A percentile compares a stretch with the other conserved stretches of the same genome.
phyloP scores from a whole-genome alignment of 2,329 filamentous ascomycete species.

The Penicillium sp. region DNA sequence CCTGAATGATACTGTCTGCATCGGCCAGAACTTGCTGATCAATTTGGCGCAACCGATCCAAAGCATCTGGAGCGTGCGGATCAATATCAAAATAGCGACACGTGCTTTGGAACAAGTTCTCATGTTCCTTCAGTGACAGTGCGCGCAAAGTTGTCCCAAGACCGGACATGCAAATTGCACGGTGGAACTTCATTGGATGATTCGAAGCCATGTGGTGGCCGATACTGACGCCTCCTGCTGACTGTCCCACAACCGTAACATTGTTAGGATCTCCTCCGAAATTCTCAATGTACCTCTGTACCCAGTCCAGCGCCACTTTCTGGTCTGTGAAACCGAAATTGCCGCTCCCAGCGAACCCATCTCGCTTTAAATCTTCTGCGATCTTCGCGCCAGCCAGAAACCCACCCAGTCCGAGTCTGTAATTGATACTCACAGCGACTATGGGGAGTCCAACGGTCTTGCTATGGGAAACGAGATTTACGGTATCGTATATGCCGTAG shows the following conservation, averaged over 20 bases:
- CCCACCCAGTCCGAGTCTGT: conserved; percentile 8
- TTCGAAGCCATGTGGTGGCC: conserved; percentile 12
- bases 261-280: conserved; percentile 11
- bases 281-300: conserved; percentile 7
- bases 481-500: conserved; percentile 13
- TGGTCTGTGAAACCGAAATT: conserved; percentile 16
- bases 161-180: conserved; percentile 16
- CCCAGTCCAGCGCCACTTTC: conserved; percentile 9
- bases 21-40: conserved; percentile 10
- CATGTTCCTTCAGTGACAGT: conserved; percentile 1
- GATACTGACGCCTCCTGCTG: conserved; percentile 11
- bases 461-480: conserved; percentile 12
- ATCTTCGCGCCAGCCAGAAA: conserved; percentile 12
- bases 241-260: conserved; percentile 9
- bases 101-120: conserved; percentile 1
- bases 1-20: conserved; percentile 12
- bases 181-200: conserved; percentile 12
- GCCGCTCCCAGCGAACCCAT: conserved; percentile 10
- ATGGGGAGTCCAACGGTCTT: conserved; percentile 2
- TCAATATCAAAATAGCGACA: conserved; percentile 12
- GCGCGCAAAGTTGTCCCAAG: conserved; percentile 7
- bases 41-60: conserved; percentile 9
- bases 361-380: conserved; percentile 2
- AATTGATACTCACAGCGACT: conserved; percentile 10
- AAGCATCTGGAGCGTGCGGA: not conserved